These are phyloP conservation scores for Capsella rubella DNA, from an alignment of 441 rosid genomes.

Conservation along the genomic window DNA sequence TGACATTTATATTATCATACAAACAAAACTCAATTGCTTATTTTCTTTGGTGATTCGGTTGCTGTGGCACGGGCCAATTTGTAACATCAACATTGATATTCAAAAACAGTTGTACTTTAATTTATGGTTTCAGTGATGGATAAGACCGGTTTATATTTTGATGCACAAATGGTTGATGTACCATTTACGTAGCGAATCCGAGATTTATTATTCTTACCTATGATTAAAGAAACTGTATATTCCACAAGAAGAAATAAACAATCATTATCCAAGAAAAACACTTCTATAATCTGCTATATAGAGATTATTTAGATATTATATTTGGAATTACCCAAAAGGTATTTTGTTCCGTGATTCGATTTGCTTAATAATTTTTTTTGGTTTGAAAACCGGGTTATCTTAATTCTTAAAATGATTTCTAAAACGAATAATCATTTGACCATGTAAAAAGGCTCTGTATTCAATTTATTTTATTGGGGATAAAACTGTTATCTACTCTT, in stretches of 20 bases:
- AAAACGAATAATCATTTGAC: background rate
- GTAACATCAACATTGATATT: background rate
- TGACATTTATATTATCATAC: slow-evolving; percentile 23
- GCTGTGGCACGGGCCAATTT: slow-evolving; percentile 1
- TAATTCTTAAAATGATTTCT: background rate
- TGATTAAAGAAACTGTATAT: slow-evolving; percentile 27
- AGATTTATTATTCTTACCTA: background rate
- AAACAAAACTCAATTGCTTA: slow-evolving; percentile 37
- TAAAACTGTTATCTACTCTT: too few relatives aligned
- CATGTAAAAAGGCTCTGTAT: background rate
- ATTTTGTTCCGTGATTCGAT: background rate
- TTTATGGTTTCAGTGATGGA: background rate
- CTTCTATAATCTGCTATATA: background rate
- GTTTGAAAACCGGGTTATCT: background rate
- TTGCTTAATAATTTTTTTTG: background rate
- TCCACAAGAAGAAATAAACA: slow-evolving; percentile 1
- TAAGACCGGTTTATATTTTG: background rate
- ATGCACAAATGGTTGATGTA: background rate
- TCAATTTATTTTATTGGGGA: too few relatives aligned
- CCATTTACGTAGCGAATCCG: slow-evolving; percentile 7
- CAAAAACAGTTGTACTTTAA: background rate
- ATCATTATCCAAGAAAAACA: slow-evolving; percentile 3
- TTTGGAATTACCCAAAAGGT: background rate
- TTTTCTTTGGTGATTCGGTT: slow-evolving; percentile 36
- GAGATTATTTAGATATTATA: background rate